Evolutionary conservation across 2,329 filamentous ascomycete genomes (phyloP).

Genomic region (Bipolaris sorokiniana): DNA sequence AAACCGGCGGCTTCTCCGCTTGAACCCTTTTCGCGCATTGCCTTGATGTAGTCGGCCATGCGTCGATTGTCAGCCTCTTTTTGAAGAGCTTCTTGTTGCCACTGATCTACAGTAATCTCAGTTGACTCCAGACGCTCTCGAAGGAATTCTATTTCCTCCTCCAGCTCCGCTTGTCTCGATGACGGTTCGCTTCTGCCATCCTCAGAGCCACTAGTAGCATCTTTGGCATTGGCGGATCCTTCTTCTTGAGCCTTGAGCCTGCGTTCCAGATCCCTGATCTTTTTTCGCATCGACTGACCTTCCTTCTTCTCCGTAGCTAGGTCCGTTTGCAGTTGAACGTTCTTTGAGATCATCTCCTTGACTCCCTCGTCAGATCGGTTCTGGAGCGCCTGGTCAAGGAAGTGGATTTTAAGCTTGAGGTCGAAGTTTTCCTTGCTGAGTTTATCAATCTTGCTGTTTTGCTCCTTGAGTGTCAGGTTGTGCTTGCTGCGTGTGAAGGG

Average conservation of each 20-base stretch:
- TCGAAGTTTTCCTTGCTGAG: constrained; percentile 96
- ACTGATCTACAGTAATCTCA: constrained; percentile 79
- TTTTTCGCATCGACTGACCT: constrained; percentile 79
- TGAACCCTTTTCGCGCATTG: constrained; percentile 58
- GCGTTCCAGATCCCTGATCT: constrained; percentile 85
- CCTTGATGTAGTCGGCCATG: constrained; percentile 79
- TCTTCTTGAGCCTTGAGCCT: constrained; percentile 67
- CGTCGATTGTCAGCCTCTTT: constrained; percentile 86
- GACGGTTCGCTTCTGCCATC: constrained; percentile 61
- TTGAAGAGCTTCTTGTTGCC: constrained; percentile 76
- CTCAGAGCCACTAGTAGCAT: constrained; percentile 53
- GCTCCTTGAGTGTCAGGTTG: constrained; percentile 86
- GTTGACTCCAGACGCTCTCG: constrained; percentile 86
- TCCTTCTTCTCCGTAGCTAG: constrained; percentile 89
- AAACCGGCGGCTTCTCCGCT: constrained; percentile 47
- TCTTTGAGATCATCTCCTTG: constrained; percentile 97
- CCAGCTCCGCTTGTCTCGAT: constrained; percentile 69
- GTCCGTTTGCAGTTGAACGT: constrained; percentile 91
- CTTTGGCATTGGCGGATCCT: constrained; percentile 54
- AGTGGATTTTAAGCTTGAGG: constrained; percentile 51
- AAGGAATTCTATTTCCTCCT: constrained; percentile 85
- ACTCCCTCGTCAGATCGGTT: constrained; percentile 94
- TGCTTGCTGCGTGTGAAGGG: constrained; percentile 49
- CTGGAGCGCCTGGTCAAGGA: constrained; percentile 89
- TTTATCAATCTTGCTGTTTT: constrained; percentile 95